Conservation (phyloP, 768 basidiomycete genomes). For the Inosperma sp. region DNA sequence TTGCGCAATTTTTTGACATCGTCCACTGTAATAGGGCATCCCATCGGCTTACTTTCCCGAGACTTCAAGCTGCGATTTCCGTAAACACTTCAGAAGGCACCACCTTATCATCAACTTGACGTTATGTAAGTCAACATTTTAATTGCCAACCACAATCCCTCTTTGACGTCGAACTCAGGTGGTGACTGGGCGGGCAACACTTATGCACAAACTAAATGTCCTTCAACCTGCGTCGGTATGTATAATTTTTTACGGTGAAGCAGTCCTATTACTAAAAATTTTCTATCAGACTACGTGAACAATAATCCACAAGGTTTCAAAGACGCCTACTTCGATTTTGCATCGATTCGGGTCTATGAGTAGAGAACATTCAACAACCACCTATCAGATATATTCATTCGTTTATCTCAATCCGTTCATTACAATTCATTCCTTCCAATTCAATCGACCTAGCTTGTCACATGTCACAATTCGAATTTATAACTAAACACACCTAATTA, state of each 20-base stretch:
- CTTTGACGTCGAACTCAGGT: constrained; percentile 11
- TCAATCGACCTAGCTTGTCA: too few relatives aligned
- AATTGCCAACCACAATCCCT: neutral
- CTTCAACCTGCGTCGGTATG: constrained; percentile 54
- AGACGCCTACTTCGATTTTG: constrained; percentile 67
- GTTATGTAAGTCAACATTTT: constrained; percentile 28
- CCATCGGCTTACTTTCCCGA: constrained; percentile 59
- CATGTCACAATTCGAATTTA: too few relatives aligned
- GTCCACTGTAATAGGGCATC: constrained; percentile 37
- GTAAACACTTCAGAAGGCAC: constrained; percentile 46
- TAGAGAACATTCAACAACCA: too few relatives aligned
- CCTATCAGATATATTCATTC: too few relatives aligned
- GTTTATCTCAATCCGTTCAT: too few relatives aligned
- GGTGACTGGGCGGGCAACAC: constrained; percentile 52
- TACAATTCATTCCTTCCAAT: too few relatives aligned
- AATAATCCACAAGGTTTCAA: constrained; percentile 57
- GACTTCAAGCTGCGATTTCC: constrained; percentile 53
- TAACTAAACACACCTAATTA: too few relatives aligned
- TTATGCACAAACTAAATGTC: constrained; percentile 48
- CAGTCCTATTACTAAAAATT: neutral
- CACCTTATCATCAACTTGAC: constrained; percentile 63
- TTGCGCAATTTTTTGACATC: neutral
- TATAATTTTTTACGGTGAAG: constrained; percentile 8
- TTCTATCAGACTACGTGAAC: constrained; percentile 51
- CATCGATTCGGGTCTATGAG: constrained; percentile 42